A percentile compares a stretch with the other conserved stretches of the same genome.
Conservation (phyloP, 2,329 filamentous ascomycete species). For the Claviceps pazoutovae region DNA sequence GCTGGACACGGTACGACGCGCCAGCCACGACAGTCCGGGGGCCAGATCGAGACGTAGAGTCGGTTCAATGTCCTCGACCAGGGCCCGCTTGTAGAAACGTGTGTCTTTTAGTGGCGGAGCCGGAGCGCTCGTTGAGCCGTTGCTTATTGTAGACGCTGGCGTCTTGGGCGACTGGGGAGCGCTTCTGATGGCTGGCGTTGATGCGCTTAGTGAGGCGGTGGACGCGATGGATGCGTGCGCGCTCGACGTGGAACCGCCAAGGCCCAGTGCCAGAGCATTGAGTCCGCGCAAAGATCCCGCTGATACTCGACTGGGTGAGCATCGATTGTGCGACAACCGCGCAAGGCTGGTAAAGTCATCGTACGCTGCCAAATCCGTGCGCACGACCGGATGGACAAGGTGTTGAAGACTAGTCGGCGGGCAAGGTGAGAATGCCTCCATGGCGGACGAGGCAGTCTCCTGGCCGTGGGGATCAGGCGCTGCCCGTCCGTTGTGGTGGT, state of each 20-base stretch:
- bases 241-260: constrained; percentile 33
- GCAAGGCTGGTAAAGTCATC: constrained; percentile 75
- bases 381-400: constrained; percentile 68
- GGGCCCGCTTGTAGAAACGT: constrained; percentile 81
- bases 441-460: constrained; percentile 21
- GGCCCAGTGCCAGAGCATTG: constrained; percentile 28
- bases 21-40: constrained; percentile 86
- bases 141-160: constrained; percentile 37
- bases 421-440: constrained; percentile 35
- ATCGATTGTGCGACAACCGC: constrained; percentile 47
- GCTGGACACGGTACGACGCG: constrained; percentile 68
- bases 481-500: constrained; percentile 29
- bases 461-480: constrained; percentile 11
- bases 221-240: constrained; percentile 44
- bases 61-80: constrained; percentile 87
- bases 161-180: constrained; percentile 46
- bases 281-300: constrained; percentile 51
- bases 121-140: constrained; percentile 23
- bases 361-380: constrained; percentile 67
- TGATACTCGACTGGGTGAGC: constrained; percentile 47
- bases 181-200: constrained; percentile 33
- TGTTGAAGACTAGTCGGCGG: constrained; percentile 64
- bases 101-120: constrained; percentile 68
- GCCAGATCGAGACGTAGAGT: constrained; percentile 80
- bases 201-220: constrained; percentile 40